Base-by-base conservation (phyloP, 169 alveolate species). In the Plasmodium yoelii region DNA sequence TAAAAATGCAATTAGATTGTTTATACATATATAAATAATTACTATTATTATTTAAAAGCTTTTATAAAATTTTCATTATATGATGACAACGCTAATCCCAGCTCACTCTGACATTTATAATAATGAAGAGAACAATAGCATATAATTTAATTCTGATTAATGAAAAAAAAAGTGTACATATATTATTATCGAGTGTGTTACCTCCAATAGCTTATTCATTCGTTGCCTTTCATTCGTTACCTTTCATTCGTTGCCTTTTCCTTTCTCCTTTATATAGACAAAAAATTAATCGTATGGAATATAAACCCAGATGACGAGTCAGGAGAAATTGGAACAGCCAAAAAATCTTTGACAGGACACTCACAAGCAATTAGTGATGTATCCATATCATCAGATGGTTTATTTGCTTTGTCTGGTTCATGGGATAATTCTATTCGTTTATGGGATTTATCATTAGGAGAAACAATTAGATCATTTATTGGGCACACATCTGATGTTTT, bases 401-500 rank as follows among this genome's bases (percentile, higher is more conserved):
- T 96, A 88, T 97, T 96, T 80, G 98, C 98, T 28, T 94, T 97
- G 46, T 96, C 99, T 13, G 98, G 98, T n/a, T 97, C 98, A 13
- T 96, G 98, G 98, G 98, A 94, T 65, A 44, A 92, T 90, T 97
- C 99, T 51, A 94, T 97, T 86, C 94, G 99, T 34, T 94, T 97
- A 59, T 97, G 98, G 98, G 99, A 97, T 92, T 88, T 97, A 89
- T 95, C 96, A 68, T 94, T 94, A 70, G 98, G 98, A 22, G 93
- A 94, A 67, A 94, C 98, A 44, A 98, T 97, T 49, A 96, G 98
- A 80, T 95, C 97, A 61, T 97, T 96, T 94, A 94, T 93, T 89
- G 98, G 98, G 55, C 99, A 97, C 94, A 95, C 98, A 34, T 93
- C 96, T 87, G 99, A 97, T 91, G 99, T 97, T 80, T 94, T 95